A percentile compares a stretch with the other conserved stretches of the same genome.
These are phyloP conservation scores for Saccharomycopsis sp. DNA, from an alignment of 805 yeast species.

Conservation along the genomic window DNA sequence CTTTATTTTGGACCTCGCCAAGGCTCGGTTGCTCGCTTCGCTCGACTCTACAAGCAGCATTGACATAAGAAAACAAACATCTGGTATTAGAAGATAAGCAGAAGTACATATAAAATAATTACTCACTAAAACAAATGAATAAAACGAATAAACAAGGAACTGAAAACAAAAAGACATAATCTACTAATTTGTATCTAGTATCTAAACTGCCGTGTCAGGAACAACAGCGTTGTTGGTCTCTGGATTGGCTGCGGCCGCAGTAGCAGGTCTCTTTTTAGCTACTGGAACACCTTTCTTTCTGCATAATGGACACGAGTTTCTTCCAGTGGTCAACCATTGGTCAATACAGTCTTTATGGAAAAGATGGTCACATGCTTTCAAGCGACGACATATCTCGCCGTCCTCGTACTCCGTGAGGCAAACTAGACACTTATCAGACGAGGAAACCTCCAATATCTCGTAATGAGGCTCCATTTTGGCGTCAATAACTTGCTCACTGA, in stretches of 20 bases:
- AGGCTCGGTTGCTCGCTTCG: too few species aligned
- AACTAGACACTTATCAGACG: slow-evolving; percentile 40
- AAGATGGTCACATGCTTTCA: slow-evolving; percentile 41
- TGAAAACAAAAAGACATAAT: too few species aligned
- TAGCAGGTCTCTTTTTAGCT: slow-evolving; percentile 8
- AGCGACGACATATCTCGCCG: slow-evolving; percentile 41
- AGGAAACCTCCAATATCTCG: neutral
- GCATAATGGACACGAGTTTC: slow-evolving; percentile 55
- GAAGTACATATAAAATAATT: too few species aligned
- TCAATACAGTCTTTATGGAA: slow-evolving; percentile 55
- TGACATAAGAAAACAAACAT: too few species aligned
- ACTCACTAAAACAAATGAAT: too few species aligned
- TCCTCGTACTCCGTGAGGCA: slow-evolving; percentile 44
- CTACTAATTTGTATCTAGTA: too few species aligned
- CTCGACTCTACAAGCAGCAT: too few species aligned
- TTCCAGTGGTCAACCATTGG: slow-evolving; percentile 46
- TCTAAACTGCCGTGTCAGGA: neutral
- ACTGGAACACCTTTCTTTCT: slow-evolving; percentile 37
- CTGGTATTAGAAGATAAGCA: too few species aligned
- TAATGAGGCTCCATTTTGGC: neutral
- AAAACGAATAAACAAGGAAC: too few species aligned
- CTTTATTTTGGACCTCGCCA: too few species aligned
- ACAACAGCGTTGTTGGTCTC: neutral
- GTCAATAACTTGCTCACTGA: neutral
- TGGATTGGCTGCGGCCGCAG: neutral